Percentiles rank a stretch among this genome's conserved stretches.
These are phyloP conservation scores for Sungouiozyma ichnusensis DNA, from an alignment of 805 yeast genomes.

Conservation along the genomic window DNA sequence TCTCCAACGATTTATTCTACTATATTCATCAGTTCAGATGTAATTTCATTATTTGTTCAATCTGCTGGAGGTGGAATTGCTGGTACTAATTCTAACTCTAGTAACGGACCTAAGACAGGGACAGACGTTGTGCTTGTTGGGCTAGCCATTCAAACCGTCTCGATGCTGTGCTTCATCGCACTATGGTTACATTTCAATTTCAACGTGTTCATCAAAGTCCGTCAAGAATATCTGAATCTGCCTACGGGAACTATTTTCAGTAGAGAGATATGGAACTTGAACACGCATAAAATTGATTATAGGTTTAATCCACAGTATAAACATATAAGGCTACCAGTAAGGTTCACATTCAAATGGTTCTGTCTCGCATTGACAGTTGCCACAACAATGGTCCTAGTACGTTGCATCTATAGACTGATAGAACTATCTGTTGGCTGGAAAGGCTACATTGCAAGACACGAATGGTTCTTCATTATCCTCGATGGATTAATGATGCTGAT, in stretches of 20 bases:
- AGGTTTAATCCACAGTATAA: conserved; percentile 19
- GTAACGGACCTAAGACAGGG: conserved; percentile 16
- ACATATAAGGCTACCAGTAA: conserved; percentile 20
- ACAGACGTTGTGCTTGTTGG: conserved; percentile 59
- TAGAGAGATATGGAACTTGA: conserved; percentile 8
- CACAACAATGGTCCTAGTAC: conserved; percentile 43
- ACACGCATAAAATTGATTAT: conserved; percentile 13
- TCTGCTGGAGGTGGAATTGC: conserved; percentile 72
- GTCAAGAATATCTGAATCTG: conserved; percentile 12
- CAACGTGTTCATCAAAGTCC: conserved; percentile 27
- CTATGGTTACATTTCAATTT: conserved; percentile 39
- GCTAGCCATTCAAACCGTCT: conserved; percentile 59
- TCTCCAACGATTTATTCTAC: conserved; percentile 34
- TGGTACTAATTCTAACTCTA: conserved; percentile 32
- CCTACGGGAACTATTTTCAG: conserved; percentile 10
- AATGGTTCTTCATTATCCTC: conserved; percentile 44
- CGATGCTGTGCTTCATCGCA: conserved; percentile 50
- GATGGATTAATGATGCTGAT: conserved; percentile 54
- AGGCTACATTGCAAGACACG: conserved; percentile 53
- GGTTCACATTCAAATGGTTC: conserved; percentile 32
- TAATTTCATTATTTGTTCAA: conserved; percentile 53
- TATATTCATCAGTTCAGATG: conserved; percentile 55
- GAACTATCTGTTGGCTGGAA: conserved; percentile 57
- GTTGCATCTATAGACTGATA: conserved; percentile 63
- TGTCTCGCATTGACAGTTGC: conserved; percentile 37